Evolutionary conservation across 805 yeast species (phyloP).

Genomic region (Wilhelminamyces savonicus): DNA sequence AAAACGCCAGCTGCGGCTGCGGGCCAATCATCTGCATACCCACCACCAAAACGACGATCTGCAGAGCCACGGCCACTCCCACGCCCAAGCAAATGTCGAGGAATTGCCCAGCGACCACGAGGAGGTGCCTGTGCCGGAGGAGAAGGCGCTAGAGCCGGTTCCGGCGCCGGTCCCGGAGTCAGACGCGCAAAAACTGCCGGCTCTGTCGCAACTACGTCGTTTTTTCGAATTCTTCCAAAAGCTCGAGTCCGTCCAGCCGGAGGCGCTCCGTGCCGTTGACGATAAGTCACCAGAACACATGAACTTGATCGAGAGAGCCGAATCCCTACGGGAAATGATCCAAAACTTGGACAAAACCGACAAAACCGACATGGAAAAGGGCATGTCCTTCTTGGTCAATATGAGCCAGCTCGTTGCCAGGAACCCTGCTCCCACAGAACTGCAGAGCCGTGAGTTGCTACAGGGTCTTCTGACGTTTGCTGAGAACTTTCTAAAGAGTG

Average conservation of each 20-base stretch:
- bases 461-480: conserved; percentile 37
- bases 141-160: too few relatives aligned
- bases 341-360: conserved; percentile 20
- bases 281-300: too few relatives aligned
- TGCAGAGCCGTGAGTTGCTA: too few relatives aligned
- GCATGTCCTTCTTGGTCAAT: conserved; percentile 16
- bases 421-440: conserved; percentile 2
- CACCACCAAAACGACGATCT: neutral
- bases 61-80: too few relatives aligned
- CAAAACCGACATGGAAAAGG: conserved; percentile 17
- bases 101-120: neutral
- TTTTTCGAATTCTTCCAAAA: too few relatives aligned
- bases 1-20: conserved; percentile 16
- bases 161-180: too few relatives aligned
- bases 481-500: conserved; percentile 70
- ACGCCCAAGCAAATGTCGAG: too few relatives aligned
- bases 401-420: conserved; percentile 8
- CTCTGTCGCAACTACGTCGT: too few relatives aligned
- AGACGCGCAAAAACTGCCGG: too few relatives aligned
- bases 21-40: neutral
- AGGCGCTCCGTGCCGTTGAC: too few relatives aligned
- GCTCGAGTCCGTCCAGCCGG: too few relatives aligned
- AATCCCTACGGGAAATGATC: conserved; percentile 19
- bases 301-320: conserved; percentile 14
- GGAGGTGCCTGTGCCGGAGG: too few relatives aligned